Base-by-base conservation (phyloP, 2,329 filamentous ascomycete genomes). In the Apiospora sp. region DNA sequence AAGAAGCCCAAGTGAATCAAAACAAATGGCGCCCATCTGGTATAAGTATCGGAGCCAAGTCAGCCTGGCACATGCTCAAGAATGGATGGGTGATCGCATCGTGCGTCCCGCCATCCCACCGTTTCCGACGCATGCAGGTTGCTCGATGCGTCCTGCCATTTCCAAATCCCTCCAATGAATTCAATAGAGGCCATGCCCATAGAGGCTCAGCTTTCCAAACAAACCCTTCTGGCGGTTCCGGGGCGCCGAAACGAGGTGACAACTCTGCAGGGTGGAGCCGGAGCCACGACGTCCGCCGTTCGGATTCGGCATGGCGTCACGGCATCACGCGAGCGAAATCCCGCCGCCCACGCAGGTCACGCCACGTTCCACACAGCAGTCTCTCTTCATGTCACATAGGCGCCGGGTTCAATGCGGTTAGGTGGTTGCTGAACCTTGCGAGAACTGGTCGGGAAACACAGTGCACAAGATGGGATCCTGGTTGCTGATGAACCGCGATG, bases 261-360 rank as follows among this genome's bases (percentile, higher is more conserved):
- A 64, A 64, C 19, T 10, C 5, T 64, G 58, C 58, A 64, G 30
- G 34, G 58, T 34, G 58, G 58, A 64, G 58, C 30, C 58, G 58
- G 58, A 64, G 58, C 58, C 30, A 64, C 58, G 58, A 41, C 34
- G 22, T 64, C 58, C 58, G 58, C 34, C 34, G 22, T 22, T 64
- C 58, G 58, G 19, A 41, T 64, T 64, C 58, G 58, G 58, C 22
- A 64, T n/a, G 58, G 58, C 34, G 58, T 14, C 34, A n/a, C 58
- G 58, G 58, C 58, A 64, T 12, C 58, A 41, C 58, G 34, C 30
- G 19, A 64, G 58, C 58, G 10, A 13, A 37, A 64, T 37, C 24
- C 58, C 58, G 58, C 10, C 34, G 58, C 58, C 58, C 37, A 64
- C 34, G 5, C 34, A 19, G 19, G 6, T n/a, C 54, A 61, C 34